Evolutionary conservation across 1,139 yeast genomes (phyloP), one percentile per base, ranked within the genome.

Genomic region (Saccharomycopsis crataegensis): DNA sequence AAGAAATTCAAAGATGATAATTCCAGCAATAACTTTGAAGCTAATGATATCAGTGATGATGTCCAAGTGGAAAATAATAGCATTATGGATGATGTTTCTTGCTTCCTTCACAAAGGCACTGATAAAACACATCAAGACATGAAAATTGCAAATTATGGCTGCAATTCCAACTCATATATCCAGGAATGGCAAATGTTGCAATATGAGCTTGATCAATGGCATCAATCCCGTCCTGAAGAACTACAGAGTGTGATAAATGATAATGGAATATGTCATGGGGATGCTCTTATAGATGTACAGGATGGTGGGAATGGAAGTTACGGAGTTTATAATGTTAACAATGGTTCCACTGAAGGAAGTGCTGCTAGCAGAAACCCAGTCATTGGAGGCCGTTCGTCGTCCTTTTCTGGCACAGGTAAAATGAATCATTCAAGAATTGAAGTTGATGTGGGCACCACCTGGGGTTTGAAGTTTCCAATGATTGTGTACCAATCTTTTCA

Each of bases 151-250:
- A 42, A 45, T 4, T 22, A 22, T 22, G 28, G 28, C 28, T 22
- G 28, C 4, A 22, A 22, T 22, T 22, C 28, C 28, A 22, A 22
- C 4, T 22, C 28, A 33, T 45, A 52, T 28, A 32, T 22, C 22
- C 14, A 46, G 8, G 28, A 46, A 47, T 55, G 56, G 54, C 16
- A 43, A 9, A 6, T 6, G 9, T 40, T 51, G 14, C 7, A 28
- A 3, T 3, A 16, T 14, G 51, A 51, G 17, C 36, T 56, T 11
- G 46, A 50, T 14, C 5, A 11, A 9, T 56, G 58, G 58, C 38
- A 50, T 31, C 33, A 43, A 11, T 16, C 40, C 28, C 33, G 58
- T 6, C 48, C 54, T 5, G 8, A 46, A 17, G 54, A 53, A n/a
- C 33, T 52, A 12, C 28, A 43, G 32, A 31, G 46, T 9, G 41